Evolutionary conservation across 2,329 filamentous ascomycete genomes (phyloP), one percentile per base, ranked within the genome.

Genomic region (Trichothecium sympodiale): DNA sequence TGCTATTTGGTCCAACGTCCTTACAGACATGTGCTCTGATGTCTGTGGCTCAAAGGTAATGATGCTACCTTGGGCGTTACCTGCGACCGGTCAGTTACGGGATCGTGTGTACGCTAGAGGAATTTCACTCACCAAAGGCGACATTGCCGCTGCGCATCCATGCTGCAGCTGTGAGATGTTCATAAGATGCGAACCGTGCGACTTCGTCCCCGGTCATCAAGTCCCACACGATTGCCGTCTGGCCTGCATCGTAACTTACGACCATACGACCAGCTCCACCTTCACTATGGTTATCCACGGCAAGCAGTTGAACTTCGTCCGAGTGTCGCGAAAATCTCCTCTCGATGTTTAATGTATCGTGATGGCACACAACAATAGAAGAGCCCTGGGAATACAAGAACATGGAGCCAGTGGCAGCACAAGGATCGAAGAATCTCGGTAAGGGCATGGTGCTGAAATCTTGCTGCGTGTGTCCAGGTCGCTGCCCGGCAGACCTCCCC

Each of bases 141-240:
- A 98, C 80, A 61, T 94, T 94, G 37, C 91, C 91, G 61, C 95
- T 95, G 31, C 81, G 75, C 88, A 98, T 95, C 86, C 91, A 98
- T 10, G 83, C 71, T 27, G 88, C 89, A 20, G 85, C 80, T 16
- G 79, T 80, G 43, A 96, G 71, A 45, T 83, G 76, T 51, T 94
- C 86, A 52, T 94, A 95, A 0, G 88, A 91, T 17, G 81, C 80
- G 62, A 96, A 96, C n/a, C 88, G 75, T 28, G 89, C 80, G 39
- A 95, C 73, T 58, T 95, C 87, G 40, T 87, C 79, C 33, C 91
- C 91, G 0, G 86, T 93, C 62, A 93, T 77, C 41, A 95, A 69
- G 60, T 98, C 89, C 91, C 91, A 98, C 7, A 96, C 85, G 52
- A 96, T 94, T 4, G 88, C 86, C 1, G 85, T 94, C 57, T 89